Evolutionary conservation across 2,329 filamentous ascomycete genomes (phyloP).

Genomic region (Fusarium marasasianum): DNA sequence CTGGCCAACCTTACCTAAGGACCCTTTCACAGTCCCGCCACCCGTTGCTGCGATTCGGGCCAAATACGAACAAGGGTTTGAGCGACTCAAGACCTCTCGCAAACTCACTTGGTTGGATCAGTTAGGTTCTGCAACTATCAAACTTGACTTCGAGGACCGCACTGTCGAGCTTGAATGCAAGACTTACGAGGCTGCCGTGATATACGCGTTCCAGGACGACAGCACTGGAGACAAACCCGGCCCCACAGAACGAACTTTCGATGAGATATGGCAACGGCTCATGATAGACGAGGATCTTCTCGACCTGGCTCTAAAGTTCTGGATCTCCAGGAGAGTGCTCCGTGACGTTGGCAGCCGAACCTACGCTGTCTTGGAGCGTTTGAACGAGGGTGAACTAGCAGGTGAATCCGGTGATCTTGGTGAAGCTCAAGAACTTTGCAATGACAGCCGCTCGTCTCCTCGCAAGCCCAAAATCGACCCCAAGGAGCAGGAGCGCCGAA

Average conservation of each 20-base stretch:
- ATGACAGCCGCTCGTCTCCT: constrained; percentile 51
- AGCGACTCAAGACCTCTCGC: constrained; percentile 80
- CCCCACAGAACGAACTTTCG: constrained; percentile 56
- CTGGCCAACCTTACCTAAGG: constrained; percentile 84
- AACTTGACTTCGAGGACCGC: constrained; percentile 85
- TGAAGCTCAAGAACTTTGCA: constrained; percentile 34
- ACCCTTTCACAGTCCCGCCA: constrained; percentile 71
- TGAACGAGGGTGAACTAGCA: constrained; percentile 52
- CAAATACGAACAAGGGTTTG: constrained; percentile 79
- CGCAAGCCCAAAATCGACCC: constrained; percentile 67
- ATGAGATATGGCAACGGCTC: constrained; percentile 65
- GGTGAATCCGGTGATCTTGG: constrained; percentile 47
- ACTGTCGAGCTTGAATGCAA: constrained; percentile 76
- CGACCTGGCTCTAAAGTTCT: constrained; percentile 73
- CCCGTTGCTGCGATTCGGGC: constrained; percentile 69
- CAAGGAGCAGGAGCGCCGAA: constrained; percentile 68
- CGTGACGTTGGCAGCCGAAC: constrained; percentile 62
- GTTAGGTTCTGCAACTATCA: constrained; percentile 81
- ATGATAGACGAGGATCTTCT: constrained; percentile 81
- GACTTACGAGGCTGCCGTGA: constrained; percentile 88
- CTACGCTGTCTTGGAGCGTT: constrained; percentile 75
- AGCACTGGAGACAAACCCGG: constrained; percentile 47
- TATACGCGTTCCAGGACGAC: constrained; percentile 78
- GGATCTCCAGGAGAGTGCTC: constrained; percentile 75
- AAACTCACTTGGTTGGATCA: constrained; percentile 91